phyloP scores from a whole-genome alignment of 139 green algal species.

The Eudorina sp. region DNA sequence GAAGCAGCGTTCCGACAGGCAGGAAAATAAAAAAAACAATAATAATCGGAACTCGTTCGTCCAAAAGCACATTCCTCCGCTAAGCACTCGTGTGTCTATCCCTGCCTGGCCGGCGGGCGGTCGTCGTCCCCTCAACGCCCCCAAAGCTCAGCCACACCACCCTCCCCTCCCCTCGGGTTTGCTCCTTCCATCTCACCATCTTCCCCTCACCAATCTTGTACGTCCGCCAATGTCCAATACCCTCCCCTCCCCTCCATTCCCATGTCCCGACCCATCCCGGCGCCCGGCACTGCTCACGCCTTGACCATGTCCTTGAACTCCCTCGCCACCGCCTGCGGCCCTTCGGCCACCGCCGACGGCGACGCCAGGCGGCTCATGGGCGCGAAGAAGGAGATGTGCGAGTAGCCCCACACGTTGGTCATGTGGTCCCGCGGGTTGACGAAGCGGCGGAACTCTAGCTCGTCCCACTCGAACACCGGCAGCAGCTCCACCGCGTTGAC shows the following conservation, averaged over 20 bases:
- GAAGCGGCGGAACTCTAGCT: constrained; percentile 91
- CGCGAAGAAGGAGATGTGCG: constrained; percentile 89
- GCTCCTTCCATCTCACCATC: neutral
- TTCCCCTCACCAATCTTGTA: too few species aligned
- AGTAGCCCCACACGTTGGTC: constrained; percentile 96
- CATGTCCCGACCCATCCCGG: neutral
- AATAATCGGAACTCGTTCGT: too few species aligned
- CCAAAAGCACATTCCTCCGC: too few species aligned
- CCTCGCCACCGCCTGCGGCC: constrained; percentile 70
- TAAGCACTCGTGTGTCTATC: too few species aligned
- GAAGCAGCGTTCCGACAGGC: too few species aligned
- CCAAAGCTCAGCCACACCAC: neutral
- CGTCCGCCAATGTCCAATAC: too few species aligned
- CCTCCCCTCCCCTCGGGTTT: too few species aligned
- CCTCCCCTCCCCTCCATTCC: neutral
- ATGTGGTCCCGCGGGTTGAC: constrained; percentile 82
- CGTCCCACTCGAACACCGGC: constrained; percentile 95
- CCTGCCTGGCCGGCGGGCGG: neutral
- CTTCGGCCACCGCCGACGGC: constrained; percentile 51
- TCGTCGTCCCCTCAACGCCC: too few species aligned
- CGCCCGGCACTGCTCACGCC: constrained; percentile 55
- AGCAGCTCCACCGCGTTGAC: constrained; percentile 94
- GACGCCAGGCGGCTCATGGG: constrained; percentile 85
- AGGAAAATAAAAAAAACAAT: too few species aligned
- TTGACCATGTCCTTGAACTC: constrained; percentile 96